Evolutionary conservation across 768 basidiomycete genomes (phyloP), one percentile per base, ranked within the genome.

Genomic region (Agaricus bisporus): DNA sequence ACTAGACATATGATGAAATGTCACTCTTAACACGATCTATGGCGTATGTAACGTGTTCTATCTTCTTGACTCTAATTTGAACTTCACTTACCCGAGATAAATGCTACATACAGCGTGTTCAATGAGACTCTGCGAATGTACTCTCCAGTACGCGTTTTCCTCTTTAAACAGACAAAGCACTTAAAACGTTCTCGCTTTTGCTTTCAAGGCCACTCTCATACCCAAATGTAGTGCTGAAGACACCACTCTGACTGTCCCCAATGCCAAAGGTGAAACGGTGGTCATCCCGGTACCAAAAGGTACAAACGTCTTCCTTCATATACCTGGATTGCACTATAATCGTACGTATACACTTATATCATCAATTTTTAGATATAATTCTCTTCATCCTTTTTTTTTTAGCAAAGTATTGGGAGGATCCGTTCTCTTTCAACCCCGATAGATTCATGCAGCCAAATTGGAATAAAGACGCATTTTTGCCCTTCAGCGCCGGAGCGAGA

Each of bases 321-420:
- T 67, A 1, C 48, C 64, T 15, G 74, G 61, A 26, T 32, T 75
- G 32, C 76, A 77, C 52, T 68, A 75, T 50, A 77, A 76, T 57
- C 73, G 75, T 61, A 29, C 6, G 55, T 50, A 15, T 22, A 35
- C n/a, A 26, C 25, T 15, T 5, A 22, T 18, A 5, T 42, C 41
- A 8, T 41, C 10, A 44, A 71, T 60, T 18, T 66, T 64, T 4
- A 20, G 41, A 28, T 35, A 18, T n/a, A 25, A 11, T 8, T 6
- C 28, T 26, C 17, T 15, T 32, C 18, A 17, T 45, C 12, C 11
- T 32, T 11, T 18, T 17, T 32, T 35, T 28, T 37, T 7, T 42
- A 79, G 77, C 77, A 6, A 65, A 69, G 22, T 77, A 77, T 60
- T 79, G 77, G 77, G 57, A 69, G 25, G 69, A 77, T 32, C 77